Percentiles rank a stretch among this genome's conserved stretches.
phyloP scores from a whole-genome alignment of 2,329 filamentous ascomycete genomes.

The Podosphaera xanthii region DNA sequence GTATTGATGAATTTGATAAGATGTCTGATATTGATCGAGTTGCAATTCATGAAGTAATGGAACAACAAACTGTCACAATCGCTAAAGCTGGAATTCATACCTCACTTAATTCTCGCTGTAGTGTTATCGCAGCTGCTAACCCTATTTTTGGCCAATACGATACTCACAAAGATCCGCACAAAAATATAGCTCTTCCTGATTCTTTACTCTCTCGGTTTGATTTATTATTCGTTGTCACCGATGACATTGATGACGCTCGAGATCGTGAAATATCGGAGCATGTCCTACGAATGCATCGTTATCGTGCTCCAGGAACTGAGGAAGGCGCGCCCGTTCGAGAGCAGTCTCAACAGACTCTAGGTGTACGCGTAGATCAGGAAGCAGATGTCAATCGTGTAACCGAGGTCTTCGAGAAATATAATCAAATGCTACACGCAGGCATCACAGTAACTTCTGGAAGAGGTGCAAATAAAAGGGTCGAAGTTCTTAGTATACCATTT shows the following conservation, averaged over 20 bases:
- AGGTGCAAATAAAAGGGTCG: slow-evolving; percentile 51
- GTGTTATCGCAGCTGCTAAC: slow-evolving; percentile 88
- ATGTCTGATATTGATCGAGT: slow-evolving; percentile 98
- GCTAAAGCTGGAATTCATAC: slow-evolving; percentile 98
- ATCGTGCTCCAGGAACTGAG: slow-evolving; percentile 76
- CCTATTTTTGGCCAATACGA: slow-evolving; percentile 98
- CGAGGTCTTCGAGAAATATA: slow-evolving; percentile 89
- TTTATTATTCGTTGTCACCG: slow-evolving; percentile 88
- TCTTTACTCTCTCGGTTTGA: slow-evolving; percentile 96
- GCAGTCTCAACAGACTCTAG: slow-evolving; percentile 59
- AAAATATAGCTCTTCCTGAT: slow-evolving; percentile 92
- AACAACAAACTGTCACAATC: slow-evolving; percentile 97
- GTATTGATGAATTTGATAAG: slow-evolving; percentile 98
- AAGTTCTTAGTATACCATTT: slow-evolving; percentile 88
- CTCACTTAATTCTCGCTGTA: slow-evolving; percentile 86
- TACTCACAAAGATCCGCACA: slow-evolving; percentile 93
- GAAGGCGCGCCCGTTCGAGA: slow-evolving; percentile 90
- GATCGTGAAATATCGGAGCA: slow-evolving; percentile 89
- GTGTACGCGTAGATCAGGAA: slow-evolving; percentile 65
- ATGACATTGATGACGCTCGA: slow-evolving; percentile 86
- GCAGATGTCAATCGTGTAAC: slow-evolving; percentile 51
- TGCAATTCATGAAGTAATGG: slow-evolving; percentile 99
- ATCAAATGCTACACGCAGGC: slow-evolving; percentile 84
- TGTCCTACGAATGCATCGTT: slow-evolving; percentile 89
- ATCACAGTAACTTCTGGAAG: slow-evolving; percentile 56